Conservation (phyloP, 495 filamentous ascomycete species). For the Parathielavia appendiculata region DNA sequence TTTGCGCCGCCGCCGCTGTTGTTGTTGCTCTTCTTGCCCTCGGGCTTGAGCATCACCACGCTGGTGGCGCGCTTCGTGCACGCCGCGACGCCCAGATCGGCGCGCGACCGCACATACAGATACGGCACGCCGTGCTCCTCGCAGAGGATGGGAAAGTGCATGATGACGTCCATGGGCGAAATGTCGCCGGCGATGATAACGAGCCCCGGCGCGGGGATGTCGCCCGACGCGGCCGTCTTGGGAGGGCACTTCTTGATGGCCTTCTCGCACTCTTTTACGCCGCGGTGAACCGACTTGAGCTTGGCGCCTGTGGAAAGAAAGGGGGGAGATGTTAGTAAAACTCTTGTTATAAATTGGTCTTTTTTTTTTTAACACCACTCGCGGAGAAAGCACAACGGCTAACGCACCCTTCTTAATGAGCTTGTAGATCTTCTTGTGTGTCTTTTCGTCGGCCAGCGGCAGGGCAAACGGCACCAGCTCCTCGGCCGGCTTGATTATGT, state of each 20-base stretch:
- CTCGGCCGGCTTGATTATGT: conserved; percentile 51
- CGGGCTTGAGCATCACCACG: conserved; percentile 74
- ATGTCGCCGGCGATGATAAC: conserved; percentile 95
- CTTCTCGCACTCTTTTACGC: conserved; percentile 98
- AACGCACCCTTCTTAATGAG: conserved; percentile 83
- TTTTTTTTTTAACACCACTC: too few species aligned
- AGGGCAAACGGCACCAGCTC: conserved; percentile 89
- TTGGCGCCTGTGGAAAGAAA: conserved; percentile 63
- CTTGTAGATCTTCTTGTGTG: conserved; percentile 87
- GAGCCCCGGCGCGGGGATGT: conserved; percentile 58
- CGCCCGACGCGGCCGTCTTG: conserved; percentile 46
- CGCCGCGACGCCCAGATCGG: conserved; percentile 85
- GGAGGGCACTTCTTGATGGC: conserved; percentile 81
- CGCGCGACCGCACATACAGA: conserved; percentile 80
- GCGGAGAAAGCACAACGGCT: background rate
- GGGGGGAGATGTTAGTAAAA: background rate
- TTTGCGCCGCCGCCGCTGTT: conserved; percentile 25
- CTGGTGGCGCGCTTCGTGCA: conserved; percentile 92
- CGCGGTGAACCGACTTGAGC: conserved; percentile 87
- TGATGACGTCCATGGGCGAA: conserved; percentile 95
- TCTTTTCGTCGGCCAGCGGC: conserved; percentile 86
- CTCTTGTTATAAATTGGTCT: conserved; percentile 8
- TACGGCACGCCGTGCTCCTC: conserved; percentile 96
- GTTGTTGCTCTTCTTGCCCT: conserved; percentile 53
- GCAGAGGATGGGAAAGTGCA: conserved; percentile 93